These are phyloP conservation scores for Chalciporus piperatus DNA, from an alignment of 768 basidiomycete genomes.

Conservation along the genomic window DNA sequence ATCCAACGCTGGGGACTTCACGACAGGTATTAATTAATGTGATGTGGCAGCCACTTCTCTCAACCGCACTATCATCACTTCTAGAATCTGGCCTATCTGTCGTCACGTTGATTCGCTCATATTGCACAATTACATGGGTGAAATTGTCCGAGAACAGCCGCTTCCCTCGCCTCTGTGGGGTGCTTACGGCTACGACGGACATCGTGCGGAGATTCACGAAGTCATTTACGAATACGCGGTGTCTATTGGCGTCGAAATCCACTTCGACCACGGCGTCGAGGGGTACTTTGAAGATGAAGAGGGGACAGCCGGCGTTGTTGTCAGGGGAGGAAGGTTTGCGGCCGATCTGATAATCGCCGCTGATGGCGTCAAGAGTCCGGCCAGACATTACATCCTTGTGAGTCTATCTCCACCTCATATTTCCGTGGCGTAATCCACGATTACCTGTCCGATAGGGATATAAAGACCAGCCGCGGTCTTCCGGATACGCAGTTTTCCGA, in stretches of 20 bases:
- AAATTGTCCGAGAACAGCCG: constrained; percentile 16
- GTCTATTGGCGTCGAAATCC: constrained; percentile 18
- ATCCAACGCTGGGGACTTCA: constrained; percentile 24
- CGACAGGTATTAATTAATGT: constrained; percentile 16
- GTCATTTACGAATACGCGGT: constrained; percentile 19
- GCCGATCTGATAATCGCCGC: constrained; percentile 26
- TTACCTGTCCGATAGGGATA: constrained; percentile 14
- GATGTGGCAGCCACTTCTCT: constrained; percentile 7
- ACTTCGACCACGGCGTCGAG: constrained; percentile 15
- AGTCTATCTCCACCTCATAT: constrained; percentile 6
- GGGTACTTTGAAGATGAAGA: constrained; percentile 17
- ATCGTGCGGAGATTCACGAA: constrained; percentile 25
- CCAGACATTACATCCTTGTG: constrained; percentile 17
- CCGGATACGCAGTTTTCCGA: constrained; percentile 24
- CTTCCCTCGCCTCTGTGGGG: constrained; percentile 12
- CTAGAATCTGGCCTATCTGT: constrained; percentile 24
- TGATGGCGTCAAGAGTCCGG: constrained; percentile 23
- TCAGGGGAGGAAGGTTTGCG: constrained; percentile 11
- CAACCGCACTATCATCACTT: constrained; percentile 13
- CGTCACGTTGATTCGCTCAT: constrained; percentile 10
- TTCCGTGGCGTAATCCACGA: background rate
- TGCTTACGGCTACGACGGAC: constrained; percentile 25
- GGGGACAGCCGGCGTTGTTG: constrained; percentile 13
- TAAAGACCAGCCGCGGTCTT: constrained; percentile 17
- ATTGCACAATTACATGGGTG: constrained; percentile 21